phyloP scores from a whole-genome alignment of 2,329 filamentous ascomycete genomes.

The Shiraia sp. region DNA sequence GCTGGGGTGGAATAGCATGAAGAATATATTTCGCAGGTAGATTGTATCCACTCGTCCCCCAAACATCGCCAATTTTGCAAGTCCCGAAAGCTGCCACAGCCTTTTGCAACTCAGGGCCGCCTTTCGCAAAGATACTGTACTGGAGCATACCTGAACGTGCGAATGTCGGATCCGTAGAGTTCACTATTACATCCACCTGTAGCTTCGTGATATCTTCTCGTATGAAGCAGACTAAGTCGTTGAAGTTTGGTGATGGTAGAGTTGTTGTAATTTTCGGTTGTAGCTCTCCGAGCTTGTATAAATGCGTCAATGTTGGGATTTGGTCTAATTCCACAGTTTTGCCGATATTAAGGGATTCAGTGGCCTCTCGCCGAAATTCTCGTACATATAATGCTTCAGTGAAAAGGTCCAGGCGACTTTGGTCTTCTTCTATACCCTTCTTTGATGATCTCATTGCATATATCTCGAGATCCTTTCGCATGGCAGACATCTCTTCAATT shows the following conservation, averaged over 20 bases:
- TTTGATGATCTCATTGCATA: constrained; percentile 22
- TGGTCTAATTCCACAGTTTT: constrained; percentile 27
- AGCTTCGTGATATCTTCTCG: constrained; percentile 41
- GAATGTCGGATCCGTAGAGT: constrained; percentile 33
- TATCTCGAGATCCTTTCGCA: constrained; percentile 21
- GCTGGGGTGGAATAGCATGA: constrained; percentile 34
- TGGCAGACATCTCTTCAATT: constrained; percentile 21
- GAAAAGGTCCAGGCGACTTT: constrained; percentile 21
- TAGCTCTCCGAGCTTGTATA: constrained; percentile 33
- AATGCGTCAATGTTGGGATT: constrained; percentile 28
- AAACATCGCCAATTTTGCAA: constrained; percentile 35
- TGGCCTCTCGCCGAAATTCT: constrained; percentile 23
- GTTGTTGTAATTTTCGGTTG: constrained; percentile 27
- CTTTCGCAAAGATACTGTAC: constrained; percentile 35
- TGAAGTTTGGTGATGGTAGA: constrained; percentile 25
- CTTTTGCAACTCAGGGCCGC: constrained; percentile 26
- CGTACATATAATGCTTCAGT: constrained; percentile 32
- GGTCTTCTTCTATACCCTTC: constrained; percentile 10
- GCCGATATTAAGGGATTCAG: constrained; percentile 2
- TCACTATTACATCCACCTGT: constrained; percentile 39
- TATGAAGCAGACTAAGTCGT: constrained; percentile 32
- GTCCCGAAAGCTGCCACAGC: constrained; percentile 26
- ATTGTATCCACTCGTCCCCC: constrained; percentile 26
- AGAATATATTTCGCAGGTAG: constrained; percentile 36
- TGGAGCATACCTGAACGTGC: constrained; percentile 35